Evolutionary conservation across 169 alveolate species (phyloP).

Genomic region (Theileria parva): DNA sequence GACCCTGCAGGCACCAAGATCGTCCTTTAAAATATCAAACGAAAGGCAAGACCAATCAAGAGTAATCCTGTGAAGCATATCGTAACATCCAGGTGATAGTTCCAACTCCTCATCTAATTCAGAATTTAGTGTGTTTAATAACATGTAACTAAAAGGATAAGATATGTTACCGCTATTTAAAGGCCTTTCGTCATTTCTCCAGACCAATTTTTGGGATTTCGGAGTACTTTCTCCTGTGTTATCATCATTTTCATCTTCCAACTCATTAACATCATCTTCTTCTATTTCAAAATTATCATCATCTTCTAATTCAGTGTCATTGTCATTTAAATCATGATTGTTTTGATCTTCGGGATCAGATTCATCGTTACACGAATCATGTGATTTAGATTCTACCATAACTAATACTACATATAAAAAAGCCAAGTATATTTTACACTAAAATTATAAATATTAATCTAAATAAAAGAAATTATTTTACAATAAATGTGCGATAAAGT

Average conservation of each 20-base stretch:
- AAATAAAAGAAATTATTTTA: background rate
- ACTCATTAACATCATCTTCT: slow-evolving; percentile 8
- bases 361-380: background rate
- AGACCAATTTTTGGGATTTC: slow-evolving; percentile 1
- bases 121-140: background rate
- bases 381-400: background rate
- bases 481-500: background rate
- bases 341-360: background rate
- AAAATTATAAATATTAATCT: background rate
- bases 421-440: background rate
- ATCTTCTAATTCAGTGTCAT: background rate
- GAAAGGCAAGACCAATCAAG: slow-evolving; percentile 79
- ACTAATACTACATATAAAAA: background rate
- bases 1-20: slow-evolving; percentile 51
- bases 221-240: background rate
- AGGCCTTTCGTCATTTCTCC: slow-evolving; percentile 64
- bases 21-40: slow-evolving; percentile 65
- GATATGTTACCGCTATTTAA: slow-evolving; percentile 49
- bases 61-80: slow-evolving; percentile 54
- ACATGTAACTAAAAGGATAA: background rate
- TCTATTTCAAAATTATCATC: slow-evolving; percentile 16
- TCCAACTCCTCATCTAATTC: slow-evolving; percentile 57
- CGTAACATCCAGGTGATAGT: slow-evolving; percentile 66
- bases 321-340: background rate
- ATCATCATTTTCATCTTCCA: slow-evolving; percentile 11